Evolutionary conservation across 2,329 filamentous ascomycete species (phyloP).

Genomic region (Monilinia aucupariae): DNA sequence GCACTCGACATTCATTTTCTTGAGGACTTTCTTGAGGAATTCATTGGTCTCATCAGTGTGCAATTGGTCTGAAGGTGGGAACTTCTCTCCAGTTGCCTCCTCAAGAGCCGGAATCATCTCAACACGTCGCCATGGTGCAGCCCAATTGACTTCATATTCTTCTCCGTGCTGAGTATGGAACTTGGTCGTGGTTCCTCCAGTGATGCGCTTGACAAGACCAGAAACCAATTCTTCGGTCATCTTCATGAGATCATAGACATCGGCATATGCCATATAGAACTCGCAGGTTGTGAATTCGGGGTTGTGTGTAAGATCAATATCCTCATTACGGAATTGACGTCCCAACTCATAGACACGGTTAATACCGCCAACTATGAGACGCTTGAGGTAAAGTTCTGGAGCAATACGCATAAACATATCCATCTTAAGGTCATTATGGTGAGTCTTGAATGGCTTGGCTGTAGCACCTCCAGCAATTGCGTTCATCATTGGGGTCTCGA

Average conservation of each 20-base stretch:
- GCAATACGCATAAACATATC: constrained; percentile 93
- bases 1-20: constrained; percentile 89
- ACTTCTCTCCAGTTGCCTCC: constrained; percentile 84
- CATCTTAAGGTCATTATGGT: constrained; percentile 94
- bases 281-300: constrained; percentile 97
- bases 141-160: constrained; percentile 90
- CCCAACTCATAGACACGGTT: constrained; percentile 95
- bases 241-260: constrained; percentile 85
- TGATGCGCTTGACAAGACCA: constrained; percentile 80
- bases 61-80: constrained; percentile 81
- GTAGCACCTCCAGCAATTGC: constrained; percentile 92
- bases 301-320: constrained; percentile 90
- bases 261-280: constrained; percentile 92
- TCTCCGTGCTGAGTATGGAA: constrained; percentile 86
- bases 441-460: constrained; percentile 87
- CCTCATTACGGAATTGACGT: constrained; percentile 91
- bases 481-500: constrained; percentile 97
- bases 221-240: constrained; percentile 92
- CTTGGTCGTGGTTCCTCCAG: constrained; percentile 76
- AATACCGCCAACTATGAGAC: constrained; percentile 85
- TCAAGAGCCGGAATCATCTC: constrained; percentile 96
- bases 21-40: constrained; percentile 77
- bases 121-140: constrained; percentile 83
- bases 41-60: constrained; percentile 83
- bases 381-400: constrained; percentile 94